Base-by-base conservation (phyloP, 2,329 filamentous ascomycete species). In the Sporothrix protearum region DNA sequence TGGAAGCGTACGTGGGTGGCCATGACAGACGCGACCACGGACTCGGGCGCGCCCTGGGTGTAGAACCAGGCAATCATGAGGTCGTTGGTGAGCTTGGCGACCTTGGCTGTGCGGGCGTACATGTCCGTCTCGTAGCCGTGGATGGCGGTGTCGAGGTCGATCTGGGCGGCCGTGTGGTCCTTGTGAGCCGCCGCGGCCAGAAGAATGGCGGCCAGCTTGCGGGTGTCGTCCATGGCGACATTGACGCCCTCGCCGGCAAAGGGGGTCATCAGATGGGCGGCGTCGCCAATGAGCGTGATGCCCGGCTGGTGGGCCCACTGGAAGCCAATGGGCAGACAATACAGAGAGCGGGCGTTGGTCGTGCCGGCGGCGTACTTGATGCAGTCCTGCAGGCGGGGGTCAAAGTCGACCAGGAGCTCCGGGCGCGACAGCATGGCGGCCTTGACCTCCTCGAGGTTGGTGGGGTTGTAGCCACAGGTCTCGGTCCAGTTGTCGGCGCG, bases 221-320 rank as follows among this genome's bases (percentile, higher is more conserved):
- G 77, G 8, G 86, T 83, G 76, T 90, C 87, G 63, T 83, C 81
- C 77, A 90, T 82, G 1, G 82, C 86, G 25, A 84, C 79, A 75
- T 90, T 89, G 33, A 89, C 87, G 1, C 87, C 87, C 71, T 88
- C 87, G 5, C 88, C 88, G 1, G 84, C 85, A 73, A 85, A 87
- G 0, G 85, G 85, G 0, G 84, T 83, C 85, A 88, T 88, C 28
- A 88, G 75, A 77, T 90, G 87, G 8, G 87, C 87, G 0, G 87
- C 85, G 74, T 90, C 87, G 5, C 88, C 88, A 33, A 89, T 80
- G 16, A 88, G 76, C 0, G 88, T 88, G 4, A 86, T 76, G 0
- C 86, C 86, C 6, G 79, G 76, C 22, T 78, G 79, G 64, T 84
- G 81, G 53, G 80, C 72, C 86, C 87, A 89, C 2, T 75, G 77